Evolutionary conservation across 495 filamentous ascomycete species (phyloP).

Genomic region (Podospora pseudocomata): DNA sequence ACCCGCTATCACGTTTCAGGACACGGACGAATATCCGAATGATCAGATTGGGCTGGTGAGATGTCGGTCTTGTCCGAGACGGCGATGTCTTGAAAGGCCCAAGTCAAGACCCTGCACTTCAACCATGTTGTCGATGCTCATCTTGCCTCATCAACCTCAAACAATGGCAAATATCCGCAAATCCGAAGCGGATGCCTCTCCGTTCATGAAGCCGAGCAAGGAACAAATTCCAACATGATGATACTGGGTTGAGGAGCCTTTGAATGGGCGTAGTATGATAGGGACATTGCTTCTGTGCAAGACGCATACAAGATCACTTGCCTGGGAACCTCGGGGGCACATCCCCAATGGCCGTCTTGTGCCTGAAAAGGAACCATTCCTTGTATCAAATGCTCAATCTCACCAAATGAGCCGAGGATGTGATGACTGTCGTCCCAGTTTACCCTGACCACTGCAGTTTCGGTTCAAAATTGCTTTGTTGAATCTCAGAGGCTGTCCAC

Average conservation of each 20-base stretch:
- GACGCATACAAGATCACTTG: background rate
- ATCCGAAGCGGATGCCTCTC: background rate
- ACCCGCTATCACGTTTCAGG: conserved; percentile 15
- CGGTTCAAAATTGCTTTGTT: background rate
- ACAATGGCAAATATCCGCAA: background rate
- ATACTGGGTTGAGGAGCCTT: background rate
- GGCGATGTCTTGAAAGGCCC: background rate
- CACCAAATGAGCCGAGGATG: background rate
- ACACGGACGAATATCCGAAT: conserved; percentile 21
- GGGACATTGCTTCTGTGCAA: background rate
- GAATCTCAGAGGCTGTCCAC: background rate
- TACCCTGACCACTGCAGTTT: background rate
- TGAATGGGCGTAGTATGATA: background rate
- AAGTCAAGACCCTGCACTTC: background rate
- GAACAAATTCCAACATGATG: background rate
- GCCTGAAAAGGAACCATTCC: background rate
- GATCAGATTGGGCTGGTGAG: conserved; percentile 17
- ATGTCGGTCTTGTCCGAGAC: background rate
- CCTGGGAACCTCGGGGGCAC: background rate
- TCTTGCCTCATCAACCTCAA: background rate
- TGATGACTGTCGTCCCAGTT: background rate
- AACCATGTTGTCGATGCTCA: background rate
- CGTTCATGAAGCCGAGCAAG: background rate
- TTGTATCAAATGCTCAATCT: background rate
- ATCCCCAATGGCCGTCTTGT: background rate